Evolutionary conservation across 768 basidiomycete species (phyloP).

Genomic region (Pleurotus giganteus): DNA sequence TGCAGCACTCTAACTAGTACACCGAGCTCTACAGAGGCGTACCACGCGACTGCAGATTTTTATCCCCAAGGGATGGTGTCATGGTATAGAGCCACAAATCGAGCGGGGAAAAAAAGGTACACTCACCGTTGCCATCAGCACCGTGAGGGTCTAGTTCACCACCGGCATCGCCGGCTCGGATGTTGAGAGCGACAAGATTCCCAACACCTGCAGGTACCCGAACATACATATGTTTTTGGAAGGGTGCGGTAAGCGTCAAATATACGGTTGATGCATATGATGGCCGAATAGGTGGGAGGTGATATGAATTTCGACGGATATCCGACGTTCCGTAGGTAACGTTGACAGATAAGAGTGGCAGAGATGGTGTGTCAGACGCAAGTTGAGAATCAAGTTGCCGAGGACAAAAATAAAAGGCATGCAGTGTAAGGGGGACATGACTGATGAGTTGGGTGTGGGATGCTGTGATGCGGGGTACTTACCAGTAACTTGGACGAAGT

Average conservation of each 20-base stretch:
- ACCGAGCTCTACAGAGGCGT: no score
- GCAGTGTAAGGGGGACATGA: background rate
- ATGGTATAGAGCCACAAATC: background rate
- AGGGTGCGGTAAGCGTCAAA: background rate
- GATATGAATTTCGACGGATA: background rate
- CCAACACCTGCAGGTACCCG: constrained; percentile 44
- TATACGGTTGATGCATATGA: no score
- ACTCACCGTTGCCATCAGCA: constrained; percentile 49
- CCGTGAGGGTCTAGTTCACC: constrained; percentile 68
- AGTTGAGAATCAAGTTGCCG: background rate
- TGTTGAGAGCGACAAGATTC: constrained; percentile 63
- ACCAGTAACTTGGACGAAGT: constrained; percentile 73
- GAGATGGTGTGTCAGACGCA: background rate
- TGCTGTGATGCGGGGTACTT: constrained; percentile 12
- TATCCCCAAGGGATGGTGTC: no score
- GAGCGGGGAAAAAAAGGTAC: background rate
- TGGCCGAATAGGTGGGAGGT: no score
- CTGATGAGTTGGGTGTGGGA: background rate
- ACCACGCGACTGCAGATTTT: background rate
- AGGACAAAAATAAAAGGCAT: background rate
- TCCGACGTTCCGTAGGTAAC: no score
- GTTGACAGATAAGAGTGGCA: no score
- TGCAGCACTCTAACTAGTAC: no score
- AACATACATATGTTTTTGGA: background rate
- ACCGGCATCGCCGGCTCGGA: constrained; percentile 55